These are phyloP conservation scores for Blastobotrys petasosporus DNA, from an alignment of 1,139 yeast genomes.

Conservation along the genomic window DNA sequence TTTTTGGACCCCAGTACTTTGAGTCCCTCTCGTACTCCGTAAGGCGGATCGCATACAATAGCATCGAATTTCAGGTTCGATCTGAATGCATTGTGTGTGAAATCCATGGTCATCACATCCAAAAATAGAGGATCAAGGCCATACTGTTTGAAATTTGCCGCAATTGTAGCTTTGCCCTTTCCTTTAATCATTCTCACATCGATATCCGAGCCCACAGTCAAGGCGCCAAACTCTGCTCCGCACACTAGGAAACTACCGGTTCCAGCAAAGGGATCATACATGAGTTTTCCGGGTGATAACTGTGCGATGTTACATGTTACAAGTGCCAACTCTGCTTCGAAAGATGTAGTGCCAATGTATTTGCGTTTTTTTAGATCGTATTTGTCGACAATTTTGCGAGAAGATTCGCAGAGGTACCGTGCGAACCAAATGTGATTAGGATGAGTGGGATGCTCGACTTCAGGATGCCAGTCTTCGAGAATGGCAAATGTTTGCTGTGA, in stretches of 20 bases:
- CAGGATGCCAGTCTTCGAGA: constrained; percentile 58
- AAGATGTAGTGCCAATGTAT: constrained; percentile 93
- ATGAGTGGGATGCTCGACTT: constrained; percentile 48
- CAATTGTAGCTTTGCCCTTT: constrained; percentile 49
- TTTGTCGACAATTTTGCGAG: constrained; percentile 65
- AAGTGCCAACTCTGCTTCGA: constrained; percentile 72
- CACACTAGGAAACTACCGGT: constrained; percentile 93
- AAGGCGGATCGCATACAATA: constrained; percentile 95
- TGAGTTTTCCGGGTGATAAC: constrained; percentile 55
- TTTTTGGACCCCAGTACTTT: constrained; percentile 85
- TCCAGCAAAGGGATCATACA: constrained; percentile 95
- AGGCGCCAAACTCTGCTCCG: constrained; percentile 79
- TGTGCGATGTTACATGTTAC: constrained; percentile 85
- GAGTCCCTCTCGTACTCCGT: constrained; percentile 93
- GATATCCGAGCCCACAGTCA: constrained; percentile 83
- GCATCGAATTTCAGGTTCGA: constrained; percentile 59
- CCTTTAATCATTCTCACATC: constrained; percentile 83
- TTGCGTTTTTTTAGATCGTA: constrained; percentile 79
- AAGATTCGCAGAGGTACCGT: constrained; percentile 58
- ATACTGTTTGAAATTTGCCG: constrained; percentile 71
- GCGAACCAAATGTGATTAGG: constrained; percentile 58
- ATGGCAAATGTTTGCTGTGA: constrained; percentile 72
- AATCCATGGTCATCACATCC: constrained; percentile 88
- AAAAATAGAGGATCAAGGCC: constrained; percentile 51
- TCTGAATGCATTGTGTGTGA: constrained; percentile 83